phyloP scores from a whole-genome alignment of 495 filamentous ascomycete species.

The Extremus antarcticus region DNA sequence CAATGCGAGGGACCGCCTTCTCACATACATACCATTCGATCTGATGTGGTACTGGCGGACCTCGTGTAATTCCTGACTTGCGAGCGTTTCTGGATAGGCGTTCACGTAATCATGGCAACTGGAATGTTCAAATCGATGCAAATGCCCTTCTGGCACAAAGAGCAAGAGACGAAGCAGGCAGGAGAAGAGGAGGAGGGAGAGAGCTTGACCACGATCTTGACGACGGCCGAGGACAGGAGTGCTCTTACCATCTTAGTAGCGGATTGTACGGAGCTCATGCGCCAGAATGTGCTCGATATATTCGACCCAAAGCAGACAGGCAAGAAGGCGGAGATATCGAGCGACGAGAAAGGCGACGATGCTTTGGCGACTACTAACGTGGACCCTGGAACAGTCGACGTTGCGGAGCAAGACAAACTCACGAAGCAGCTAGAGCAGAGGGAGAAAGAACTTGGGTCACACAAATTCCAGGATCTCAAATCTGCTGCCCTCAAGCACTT shows the following conservation, averaged over 20 bases:
- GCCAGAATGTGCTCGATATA: conserved; percentile 23
- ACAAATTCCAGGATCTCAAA: conserved; percentile 29
- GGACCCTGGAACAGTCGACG: conserved; percentile 23
- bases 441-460: conserved; percentile 25
- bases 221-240: conserved; percentile 26
- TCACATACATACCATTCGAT: too few relatives aligned
- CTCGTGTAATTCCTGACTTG: too few relatives aligned
- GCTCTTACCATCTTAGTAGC: conserved; percentile 32
- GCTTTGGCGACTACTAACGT: conserved; percentile 13
- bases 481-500: conserved; percentile 43
- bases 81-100: too few relatives aligned
- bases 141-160: conserved; percentile 2
- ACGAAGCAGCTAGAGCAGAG: conserved; percentile 22
- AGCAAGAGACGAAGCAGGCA: conserved; percentile 20
- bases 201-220: conserved; percentile 29
- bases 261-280: conserved; percentile 32
- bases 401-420: conserved; percentile 20
- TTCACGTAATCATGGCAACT: too few relatives aligned
- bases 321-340: conserved; percentile 15
- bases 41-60: too few relatives aligned
- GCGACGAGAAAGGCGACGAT: conserved; percentile 11
- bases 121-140: conserved; percentile 18
- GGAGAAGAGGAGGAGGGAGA: conserved; percentile 20
- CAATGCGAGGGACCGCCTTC: too few relatives aligned
- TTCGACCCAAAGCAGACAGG: conserved; percentile 31